A percentile compares a stretch with the other conserved stretches of the same genome.
phyloP scores from a whole-genome alignment of 78 protist species.

The Chrysochromulina parva region DNA sequence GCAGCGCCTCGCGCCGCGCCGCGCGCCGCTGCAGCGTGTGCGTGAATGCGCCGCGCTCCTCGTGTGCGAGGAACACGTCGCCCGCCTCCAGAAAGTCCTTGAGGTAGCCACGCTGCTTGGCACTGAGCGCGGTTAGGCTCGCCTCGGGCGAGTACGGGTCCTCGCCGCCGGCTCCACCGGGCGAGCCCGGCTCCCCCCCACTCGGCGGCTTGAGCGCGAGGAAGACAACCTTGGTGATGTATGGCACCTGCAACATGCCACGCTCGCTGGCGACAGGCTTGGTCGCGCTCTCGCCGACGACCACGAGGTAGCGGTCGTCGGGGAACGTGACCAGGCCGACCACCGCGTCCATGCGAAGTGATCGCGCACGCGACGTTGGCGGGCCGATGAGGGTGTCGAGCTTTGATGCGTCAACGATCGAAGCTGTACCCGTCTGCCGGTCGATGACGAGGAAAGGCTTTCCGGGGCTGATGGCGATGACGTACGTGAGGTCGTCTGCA shows the following conservation, averaged over 20 bases:
- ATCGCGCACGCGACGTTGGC: background rate
- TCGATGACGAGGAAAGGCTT: too few relatives aligned
- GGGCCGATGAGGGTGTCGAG: background rate
- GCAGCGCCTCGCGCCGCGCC: too few relatives aligned
- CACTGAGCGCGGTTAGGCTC: too few relatives aligned
- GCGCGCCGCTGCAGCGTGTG: background rate
- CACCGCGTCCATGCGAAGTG: background rate
- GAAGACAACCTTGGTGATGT: background rate
- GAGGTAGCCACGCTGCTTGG: background rate
- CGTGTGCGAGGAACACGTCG: background rate
- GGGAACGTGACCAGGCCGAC: background rate
- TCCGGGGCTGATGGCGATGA: too few relatives aligned
- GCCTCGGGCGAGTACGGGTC: background rate
- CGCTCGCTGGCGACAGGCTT: background rate
- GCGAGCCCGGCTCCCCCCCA: too few relatives aligned
- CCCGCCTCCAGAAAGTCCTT: slow-evolving; percentile 13
- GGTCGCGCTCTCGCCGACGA: background rate
- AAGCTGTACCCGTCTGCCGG: too few relatives aligned
- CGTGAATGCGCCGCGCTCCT: background rate
- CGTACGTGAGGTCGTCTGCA: too few relatives aligned
- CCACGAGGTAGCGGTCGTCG: background rate
- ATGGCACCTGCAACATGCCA: background rate
- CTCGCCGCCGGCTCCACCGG: too few relatives aligned
- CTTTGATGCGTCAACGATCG: too few relatives aligned
- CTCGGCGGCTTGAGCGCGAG: background rate